Evolutionary conservation across 176 grass and related monocot genomes (phyloP).

Genomic region (Zoysia pacifica): DNA sequence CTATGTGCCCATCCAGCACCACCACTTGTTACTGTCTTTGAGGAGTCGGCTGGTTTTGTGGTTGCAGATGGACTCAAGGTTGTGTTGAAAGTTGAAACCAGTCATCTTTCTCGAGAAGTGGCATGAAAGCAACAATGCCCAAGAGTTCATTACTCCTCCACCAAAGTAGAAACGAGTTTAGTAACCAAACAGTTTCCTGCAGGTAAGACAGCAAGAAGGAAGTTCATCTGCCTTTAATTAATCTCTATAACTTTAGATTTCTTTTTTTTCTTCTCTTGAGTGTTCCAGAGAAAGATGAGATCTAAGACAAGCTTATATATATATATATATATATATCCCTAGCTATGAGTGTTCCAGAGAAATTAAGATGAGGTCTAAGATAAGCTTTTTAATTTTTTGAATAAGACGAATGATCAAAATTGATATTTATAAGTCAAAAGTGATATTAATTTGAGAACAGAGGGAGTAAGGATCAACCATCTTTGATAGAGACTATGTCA

Average conservation of each 20-base stretch:
- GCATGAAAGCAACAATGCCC: background rate
- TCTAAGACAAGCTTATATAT: background rate
- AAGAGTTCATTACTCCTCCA: background rate
- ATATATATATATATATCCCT: background rate
- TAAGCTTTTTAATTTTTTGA: too few relatives aligned
- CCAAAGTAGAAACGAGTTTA: background rate
- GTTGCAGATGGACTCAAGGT: background rate
- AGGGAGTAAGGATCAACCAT: constrained; percentile 57
- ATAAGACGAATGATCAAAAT: too few relatives aligned
- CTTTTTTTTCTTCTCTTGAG: background rate
- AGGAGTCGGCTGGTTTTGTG: background rate
- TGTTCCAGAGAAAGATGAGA: background rate
- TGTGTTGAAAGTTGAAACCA: background rate
- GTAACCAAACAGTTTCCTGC: too few relatives aligned
- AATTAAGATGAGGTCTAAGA: too few relatives aligned
- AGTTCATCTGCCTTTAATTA: constrained; percentile 6
- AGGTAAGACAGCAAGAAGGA: background rate
- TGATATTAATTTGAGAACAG: too few relatives aligned
- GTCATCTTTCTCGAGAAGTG: constrained; percentile 10
- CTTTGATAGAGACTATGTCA: constrained; percentile 75
- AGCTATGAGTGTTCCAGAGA: background rate
- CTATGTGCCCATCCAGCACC: constrained; percentile 11
- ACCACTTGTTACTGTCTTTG: background rate
- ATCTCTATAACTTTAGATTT: background rate
- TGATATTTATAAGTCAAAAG: too few relatives aligned